phyloP scores from a whole-genome alignment of 129 eudicot genomes.

The Saposhnikovia divaricata region DNA sequence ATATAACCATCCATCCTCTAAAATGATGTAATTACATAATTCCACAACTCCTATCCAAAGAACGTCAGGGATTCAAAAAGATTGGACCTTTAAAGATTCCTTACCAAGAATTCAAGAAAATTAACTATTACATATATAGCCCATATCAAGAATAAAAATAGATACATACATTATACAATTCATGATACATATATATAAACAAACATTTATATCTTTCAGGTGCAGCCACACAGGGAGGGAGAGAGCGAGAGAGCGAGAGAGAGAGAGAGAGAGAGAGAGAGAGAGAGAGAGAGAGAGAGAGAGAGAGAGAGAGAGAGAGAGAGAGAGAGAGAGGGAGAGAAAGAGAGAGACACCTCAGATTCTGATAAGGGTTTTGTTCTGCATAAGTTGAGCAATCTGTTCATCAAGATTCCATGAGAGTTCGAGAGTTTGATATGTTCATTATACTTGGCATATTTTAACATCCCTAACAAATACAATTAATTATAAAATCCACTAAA shows the following conservation, averaged over 20 bases:
- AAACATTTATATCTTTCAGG: too few species aligned
- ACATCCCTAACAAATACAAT: too few species aligned
- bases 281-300: background rate
- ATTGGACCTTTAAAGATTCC: background rate
- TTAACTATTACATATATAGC: background rate
- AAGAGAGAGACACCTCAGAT: slow-evolving; percentile 35
- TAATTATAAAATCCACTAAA: too few species aligned
- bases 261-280: background rate
- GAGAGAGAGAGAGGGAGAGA: background rate
- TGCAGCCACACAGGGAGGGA: too few species aligned
- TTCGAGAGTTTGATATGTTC: slow-evolving; percentile 41
- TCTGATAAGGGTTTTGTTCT: slow-evolving; percentile 88
- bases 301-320: background rate
- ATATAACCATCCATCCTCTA: background rate
- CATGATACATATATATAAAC: too few species aligned
- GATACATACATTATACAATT: too few species aligned
- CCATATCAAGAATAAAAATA: background rate
- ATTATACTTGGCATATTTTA: too few species aligned
- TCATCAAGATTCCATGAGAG: slow-evolving; percentile 76
- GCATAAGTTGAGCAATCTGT: slow-evolving; percentile 85
- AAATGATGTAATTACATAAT: background rate
- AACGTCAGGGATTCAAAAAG: background rate
- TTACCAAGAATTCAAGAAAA: slow-evolving; percentile 1
- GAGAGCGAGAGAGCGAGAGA: background rate
- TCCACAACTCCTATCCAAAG: background rate